Evolutionary conservation across 257 asterid genomes (phyloP), one percentile per base, ranked within the genome.

Genomic region (Buddleja alternifolia): DNA sequence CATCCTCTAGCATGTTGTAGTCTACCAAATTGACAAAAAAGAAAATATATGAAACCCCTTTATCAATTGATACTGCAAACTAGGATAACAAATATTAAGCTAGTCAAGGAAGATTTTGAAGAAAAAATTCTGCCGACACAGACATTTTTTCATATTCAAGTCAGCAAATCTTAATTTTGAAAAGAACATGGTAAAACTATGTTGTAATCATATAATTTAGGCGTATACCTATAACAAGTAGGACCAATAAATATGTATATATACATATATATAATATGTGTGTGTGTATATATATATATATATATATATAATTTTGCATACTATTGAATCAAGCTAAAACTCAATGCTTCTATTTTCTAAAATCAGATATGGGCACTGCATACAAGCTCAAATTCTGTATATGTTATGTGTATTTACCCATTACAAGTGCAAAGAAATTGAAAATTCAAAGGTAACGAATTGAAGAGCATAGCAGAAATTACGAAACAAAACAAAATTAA

Each of bases 1-100:
- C 99, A 75, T 85, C 91, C 82, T 93, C 97, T 7, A 90, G 97
- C 96, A 90, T 83, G 62, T 75, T 80, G 70, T 86, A 93, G 76
- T 88, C 97, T 90, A 78, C 44, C 51, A 63, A 67, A 68, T n/a
- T 2, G n/a, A 71, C 8, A 65, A 29, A 75, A 14, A 60, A 40
- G 11, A 75, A n/a, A 53, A 12, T 41, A 61, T 40, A 66, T 10
- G 9, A 14, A 55, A 21, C 15, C 23, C 14, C 6, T 12, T 14
- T 37, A 45, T 60, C 12, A 29, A 3, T 8, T 12, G 8, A 37
- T 17, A 44, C 19, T 6, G 46, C 67, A 23, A 61, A 46, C 37
- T 41, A 34, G 6, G 24, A 19, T 45, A 8, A 41, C 20, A 10
- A 46, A 25, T 44, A 51, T 53, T 32, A 50, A 23, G 36, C 14